Evolutionary conservation across 1,284 basidiomycete species (phyloP), one percentile per base, ranked within the genome.

Genomic region (Tremellales sp.): DNA sequence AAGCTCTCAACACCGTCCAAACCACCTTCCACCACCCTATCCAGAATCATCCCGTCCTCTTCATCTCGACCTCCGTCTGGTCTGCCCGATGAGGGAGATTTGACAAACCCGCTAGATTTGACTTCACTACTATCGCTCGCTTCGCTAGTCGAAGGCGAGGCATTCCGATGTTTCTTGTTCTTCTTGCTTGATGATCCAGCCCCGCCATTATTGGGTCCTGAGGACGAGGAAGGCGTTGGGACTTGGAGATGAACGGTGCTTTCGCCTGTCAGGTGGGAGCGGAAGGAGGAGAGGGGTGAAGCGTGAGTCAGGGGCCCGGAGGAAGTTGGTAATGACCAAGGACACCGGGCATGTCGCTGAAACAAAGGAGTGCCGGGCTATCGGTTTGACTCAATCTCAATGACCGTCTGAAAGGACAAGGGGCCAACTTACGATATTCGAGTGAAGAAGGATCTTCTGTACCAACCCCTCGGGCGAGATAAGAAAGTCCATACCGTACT

Each of bases 361-460:
- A 93, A 93, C 35, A 89, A 72, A 0, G 89, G 84, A 1, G 89
- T 85, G 2, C 89, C 89, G 25, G 87, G 86, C 89, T 92, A 57
- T 15, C 5, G 15, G 40, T 19, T 25, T 11, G 22, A 33, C 6
- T 40, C 15, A 19, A 10, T 15, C 39, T 21, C 39, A 19, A 39
- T 39, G 36, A 12, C 29, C n/a, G n/a, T n/a, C n/a, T n/a, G 29
- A 31, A 8, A 31, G 29, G 29, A 31, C 12, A 35, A 19, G 22
- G 7, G 27, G 10, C n/a, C n/a, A 7, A 70, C 85, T 67, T 61
- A 90, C 89, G 53, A 90, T 81, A 61, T 92, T 93, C 1, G 89
- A 83, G 65, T 93, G 87, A 3, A 88, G 73, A 22, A 92, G 78
- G 40, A 92, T 84, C 78, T 93, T 93, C 64, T 79, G 81, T n/a